A percentile compares a stretch with the other conserved stretches of the same genome.
Conservation (phyloP, 176 grass and related monocot species). For the bread wheat (Triticum aestivum) region IWGSC_CS_RefSeq_v2.1 NC_057806.1:709603673-709604172, state of each 20-base stretch:
- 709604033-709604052: constrained; percentile 26
- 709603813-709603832: no score
- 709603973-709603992: background rate
- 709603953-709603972: background rate
- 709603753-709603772: background rate
- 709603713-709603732: constrained; percentile 39
- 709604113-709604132: constrained; percentile 14
- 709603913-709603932: constrained; percentile 34
- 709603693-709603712: constrained; percentile 32
- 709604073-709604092: background rate
- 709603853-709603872: no score
- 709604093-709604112: background rate
- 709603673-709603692: background rate
- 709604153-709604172: constrained; percentile 66
- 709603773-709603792: no score
- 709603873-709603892: background rate
- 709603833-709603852: no score
- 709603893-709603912: background rate
- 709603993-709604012: background rate
- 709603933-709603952: background rate
- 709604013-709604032: constrained; percentile 22
- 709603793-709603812: no score
- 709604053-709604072: constrained; percentile 36
- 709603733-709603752: background rate
- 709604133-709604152: constrained; percentile 24